Base-by-base conservation (phyloP, 2,329 filamentous ascomycete genomes). In the Trichophyton benhamiae region DNA sequence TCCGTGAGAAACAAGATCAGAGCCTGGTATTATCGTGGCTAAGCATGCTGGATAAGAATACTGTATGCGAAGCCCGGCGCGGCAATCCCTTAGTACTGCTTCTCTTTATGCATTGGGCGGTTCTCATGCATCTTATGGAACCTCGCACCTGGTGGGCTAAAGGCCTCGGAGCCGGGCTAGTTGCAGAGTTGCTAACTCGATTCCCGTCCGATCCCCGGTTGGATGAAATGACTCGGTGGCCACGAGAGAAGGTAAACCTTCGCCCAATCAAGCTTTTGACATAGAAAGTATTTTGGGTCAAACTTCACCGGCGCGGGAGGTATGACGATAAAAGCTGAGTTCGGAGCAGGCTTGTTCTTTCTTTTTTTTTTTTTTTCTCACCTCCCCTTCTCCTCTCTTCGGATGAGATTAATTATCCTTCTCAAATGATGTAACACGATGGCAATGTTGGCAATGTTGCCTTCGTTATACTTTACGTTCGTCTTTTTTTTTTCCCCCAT, bases 11-110 rank as follows among this genome's bases (percentile, higher is more conserved):
- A 0, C 52, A 61, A n/a, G 71, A 72, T 58, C 64, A 70, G 1
- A 70, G 68, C 1, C 69, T 72, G 17, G 67, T 73, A 13, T 64
- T 73, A 17, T 68, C 71, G 2, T 75, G 73, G 72, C 64, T 67
- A n/a, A 55, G 60, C 17, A 63, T 65, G 49, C 62, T 62, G 2
- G 64, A 65, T 9, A 63, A 63, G 27, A 62, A 62, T 11, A 67
- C 67, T 55, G 61, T 67, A 5, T 30, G 63, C 33, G 58, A 59
- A 9, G 30, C 67, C 3, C 46, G 60, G 41, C 59, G 38, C 15
- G 60, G 63, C 4, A 53, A 66, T 27, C 64, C 62, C 8, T 46
- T 68, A 11, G 53, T 63, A 7, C 55, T 69, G 48, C 46, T 69
- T 27, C 63, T 68, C 11, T 58, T 67, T 30, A 64, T 67, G 63